A percentile compares a stretch with the other conserved stretches of the same genome.
These are phyloP conservation scores for Populus euphratica DNA, from an alignment of 345 rosid genomes.

Conservation along the genomic window DNA sequence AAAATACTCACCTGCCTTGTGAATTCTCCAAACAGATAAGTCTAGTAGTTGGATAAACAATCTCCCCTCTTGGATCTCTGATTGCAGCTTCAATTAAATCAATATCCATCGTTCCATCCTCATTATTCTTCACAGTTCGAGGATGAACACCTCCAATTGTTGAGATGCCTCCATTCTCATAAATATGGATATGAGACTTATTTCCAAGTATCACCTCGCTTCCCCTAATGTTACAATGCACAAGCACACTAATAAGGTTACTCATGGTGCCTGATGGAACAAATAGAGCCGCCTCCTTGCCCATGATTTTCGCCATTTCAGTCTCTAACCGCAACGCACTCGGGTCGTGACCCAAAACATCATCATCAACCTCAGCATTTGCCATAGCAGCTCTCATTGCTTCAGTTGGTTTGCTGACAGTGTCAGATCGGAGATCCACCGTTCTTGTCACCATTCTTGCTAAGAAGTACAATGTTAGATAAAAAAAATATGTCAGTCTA, in stretches of 20 bases:
- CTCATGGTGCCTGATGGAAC: constrained; percentile 98
- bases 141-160: constrained; percentile 93
- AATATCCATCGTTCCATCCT: constrained; percentile 79
- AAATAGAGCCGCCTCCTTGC: constrained; percentile 86
- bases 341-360: constrained; percentile 69
- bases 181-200: constrained; percentile 71
- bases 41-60: constrained; percentile 76
- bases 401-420: constrained; percentile 83
- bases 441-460: constrained; percentile 58
- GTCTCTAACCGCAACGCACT: constrained; percentile 57
- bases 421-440: constrained; percentile 91
- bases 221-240: constrained; percentile 83
- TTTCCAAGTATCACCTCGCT: constrained; percentile 92
- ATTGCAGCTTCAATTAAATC: constrained; percentile 70
- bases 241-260: constrained; percentile 84
- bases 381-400: constrained; percentile 91
- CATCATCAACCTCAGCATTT: constrained; percentile 88
- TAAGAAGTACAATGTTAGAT: constrained; percentile 5
- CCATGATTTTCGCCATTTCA: constrained; percentile 63
- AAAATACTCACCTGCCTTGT: constrained; percentile 70
- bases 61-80: constrained; percentile 62
- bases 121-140: constrained; percentile 65
- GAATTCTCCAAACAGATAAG: constrained; percentile 90
- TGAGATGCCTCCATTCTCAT: constrained; percentile 84
- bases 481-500: not conserved